These are phyloP conservation scores for Erysimum cheiri DNA, from an alignment of 441 rosid genomes.

Conservation along the genomic window DNA sequence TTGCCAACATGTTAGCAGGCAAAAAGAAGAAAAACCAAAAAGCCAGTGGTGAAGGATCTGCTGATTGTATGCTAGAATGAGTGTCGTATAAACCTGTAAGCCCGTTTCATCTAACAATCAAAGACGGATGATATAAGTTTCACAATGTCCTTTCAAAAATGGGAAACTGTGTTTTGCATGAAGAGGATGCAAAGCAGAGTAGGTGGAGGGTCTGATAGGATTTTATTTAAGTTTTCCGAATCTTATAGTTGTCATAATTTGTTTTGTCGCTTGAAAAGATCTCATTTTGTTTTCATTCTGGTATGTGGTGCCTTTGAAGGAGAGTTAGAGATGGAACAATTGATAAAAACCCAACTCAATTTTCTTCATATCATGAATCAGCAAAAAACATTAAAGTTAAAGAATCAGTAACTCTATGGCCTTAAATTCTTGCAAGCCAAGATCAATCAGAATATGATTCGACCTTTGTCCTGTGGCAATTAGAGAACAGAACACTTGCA, in stretches of 20 bases:
- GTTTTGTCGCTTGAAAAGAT: constrained; percentile 34
- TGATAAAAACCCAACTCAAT: neutral
- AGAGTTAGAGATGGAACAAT: too few species aligned
- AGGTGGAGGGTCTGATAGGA: constrained; percentile 9
- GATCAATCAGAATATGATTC: neutral
- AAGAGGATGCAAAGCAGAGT: neutral
- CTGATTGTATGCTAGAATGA: constrained; percentile 42
- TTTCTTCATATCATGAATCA: neutral
- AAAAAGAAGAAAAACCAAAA: constrained; percentile 49
- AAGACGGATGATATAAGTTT: neutral
- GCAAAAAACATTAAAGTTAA: neutral
- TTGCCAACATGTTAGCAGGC: constrained; percentile 43
- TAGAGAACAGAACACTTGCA: neutral
- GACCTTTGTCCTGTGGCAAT: neutral
- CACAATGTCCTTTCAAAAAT: neutral
- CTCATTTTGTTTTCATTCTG: constrained; percentile 52
- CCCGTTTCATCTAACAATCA: constrained; percentile 7
- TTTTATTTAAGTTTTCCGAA: neutral
- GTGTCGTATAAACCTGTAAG: neutral
- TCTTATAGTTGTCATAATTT: neutral
- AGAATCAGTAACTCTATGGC: neutral
- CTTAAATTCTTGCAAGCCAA: neutral
- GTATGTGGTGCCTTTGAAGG: neutral
- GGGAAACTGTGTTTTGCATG: constrained; percentile 7
- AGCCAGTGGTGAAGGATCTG: constrained; percentile 26